Evolutionary conservation across 495 filamentous ascomycete species (phyloP), one percentile per base, ranked within the genome.

Genomic region (Podospora sp.): DNA sequence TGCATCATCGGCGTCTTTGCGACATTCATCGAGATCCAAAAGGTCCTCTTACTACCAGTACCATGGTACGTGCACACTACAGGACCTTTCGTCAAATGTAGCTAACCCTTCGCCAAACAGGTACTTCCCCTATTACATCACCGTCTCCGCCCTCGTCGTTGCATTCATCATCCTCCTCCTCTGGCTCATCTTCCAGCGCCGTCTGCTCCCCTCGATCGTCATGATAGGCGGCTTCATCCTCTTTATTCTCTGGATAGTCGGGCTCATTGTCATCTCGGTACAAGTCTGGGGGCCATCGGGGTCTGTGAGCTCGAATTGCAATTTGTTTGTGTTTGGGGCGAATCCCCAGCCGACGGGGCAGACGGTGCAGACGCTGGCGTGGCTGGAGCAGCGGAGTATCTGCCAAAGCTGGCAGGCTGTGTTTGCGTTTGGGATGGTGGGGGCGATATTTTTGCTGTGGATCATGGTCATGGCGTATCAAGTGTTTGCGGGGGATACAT

Each of bases 71-170:
- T 9, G n/a, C 60, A 8, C 29, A 60, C 46, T 62, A 40, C 56
- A 11, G 55, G 50, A 57, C 5, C 50, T 21, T 8, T 40, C 11
- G 7, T 26, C 27, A 11, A 25, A n/a, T 46, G 1, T 25, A 60
- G 49, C 18, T 46, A 59, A 52, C 6, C 21, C 18, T 21, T 22
- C n/a, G 14, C 1, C 7, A 0, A 0, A 20, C 73, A 97, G 95
- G 95, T 91, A 97, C 75, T 93, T 97, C 78, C 90, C 96, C 52
- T 99, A 91, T 86, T 92, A 91, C 85, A 89, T 97, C 46, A 88
- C 89, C 33, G 85, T 87, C 63, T 83, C 85, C 68, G 78, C 87
- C 25, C 84, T 97, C 36, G 84, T 85, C 52, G 82, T 97, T 63
- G 76, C 89, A 76, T 95, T 93, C 83, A 86, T 96, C 61, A 76